phyloP scores from a whole-genome alignment of 2,329 filamentous ascomycete species.

The Neopestalotiopsis sp. region DNA sequence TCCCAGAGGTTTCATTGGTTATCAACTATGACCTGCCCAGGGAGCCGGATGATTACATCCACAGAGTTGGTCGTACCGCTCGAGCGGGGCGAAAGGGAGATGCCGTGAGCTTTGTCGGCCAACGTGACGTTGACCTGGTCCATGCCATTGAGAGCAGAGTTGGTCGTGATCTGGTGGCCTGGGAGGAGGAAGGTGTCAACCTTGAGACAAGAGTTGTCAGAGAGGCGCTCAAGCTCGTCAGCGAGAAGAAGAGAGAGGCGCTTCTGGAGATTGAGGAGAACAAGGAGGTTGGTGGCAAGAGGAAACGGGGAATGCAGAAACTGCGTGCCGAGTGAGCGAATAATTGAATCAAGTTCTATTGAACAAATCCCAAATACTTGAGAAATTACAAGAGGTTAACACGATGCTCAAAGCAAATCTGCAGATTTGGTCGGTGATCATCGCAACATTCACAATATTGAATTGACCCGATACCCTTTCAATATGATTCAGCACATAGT shows the following conservation, averaged over 20 bases:
- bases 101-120: constrained; percentile 86
- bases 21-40: constrained; percentile 95
- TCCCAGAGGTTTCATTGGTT: constrained; percentile 87
- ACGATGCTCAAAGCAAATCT: too few relatives aligned
- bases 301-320: constrained; percentile 67
- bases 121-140: constrained; percentile 91
- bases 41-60: constrained; percentile 97
- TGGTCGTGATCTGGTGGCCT: constrained; percentile 79
- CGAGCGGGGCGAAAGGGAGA: constrained; percentile 86
- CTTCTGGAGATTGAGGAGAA: constrained; percentile 90
- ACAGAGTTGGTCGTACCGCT: constrained; percentile 93
- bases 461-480: too few relatives aligned
- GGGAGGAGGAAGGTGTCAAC: constrained; percentile 90
- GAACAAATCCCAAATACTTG: background rate
- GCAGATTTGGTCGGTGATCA: too few relatives aligned
- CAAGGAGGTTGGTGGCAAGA: constrained; percentile 88
- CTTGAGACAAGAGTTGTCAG: constrained; percentile 88
- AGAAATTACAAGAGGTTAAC: too few relatives aligned
- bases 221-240: constrained; percentile 85
- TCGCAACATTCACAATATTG: too few relatives aligned
- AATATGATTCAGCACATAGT: too few relatives aligned
- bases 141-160: constrained; percentile 87
- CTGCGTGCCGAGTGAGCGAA: constrained; percentile 40
- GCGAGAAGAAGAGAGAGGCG: constrained; percentile 95
- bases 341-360: background rate